Evolutionary conservation across 352 stramenopile species (phyloP).

Genomic region (Peronosclerospora sorghi): DNA sequence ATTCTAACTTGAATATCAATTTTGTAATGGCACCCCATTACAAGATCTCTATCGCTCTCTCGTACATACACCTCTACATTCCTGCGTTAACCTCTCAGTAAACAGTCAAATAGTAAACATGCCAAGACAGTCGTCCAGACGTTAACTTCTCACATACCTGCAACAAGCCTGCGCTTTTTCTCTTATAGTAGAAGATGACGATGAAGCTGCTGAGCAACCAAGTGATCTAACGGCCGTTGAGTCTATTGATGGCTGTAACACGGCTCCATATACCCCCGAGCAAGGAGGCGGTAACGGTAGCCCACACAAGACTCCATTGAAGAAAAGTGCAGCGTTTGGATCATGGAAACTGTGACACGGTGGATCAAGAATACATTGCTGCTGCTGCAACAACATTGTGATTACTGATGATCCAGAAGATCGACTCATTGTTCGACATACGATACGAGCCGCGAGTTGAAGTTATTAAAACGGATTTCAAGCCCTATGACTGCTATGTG

Average conservation of each 20-base stretch:
- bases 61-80: too few species aligned
- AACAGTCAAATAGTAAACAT: too few species aligned
- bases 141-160: too few species aligned
- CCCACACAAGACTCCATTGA: slow-evolving; percentile 27
- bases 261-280: slow-evolving; percentile 30
- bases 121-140: too few species aligned
- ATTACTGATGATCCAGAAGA: slow-evolving; percentile 80
- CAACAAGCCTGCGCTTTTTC: too few species aligned
- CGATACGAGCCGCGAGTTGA: too few species aligned
- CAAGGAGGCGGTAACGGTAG: slow-evolving; percentile 2
- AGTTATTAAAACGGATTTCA: slow-evolving; percentile 33
- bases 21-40: too few species aligned
- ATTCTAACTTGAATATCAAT: too few species aligned
- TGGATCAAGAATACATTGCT: slow-evolving; percentile 75
- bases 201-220: slow-evolving; percentile 7
- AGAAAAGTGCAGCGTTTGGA: slow-evolving; percentile 49
- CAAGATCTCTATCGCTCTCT: too few species aligned
- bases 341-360: slow-evolving; percentile 28
- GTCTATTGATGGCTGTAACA: slow-evolving; percentile 16
- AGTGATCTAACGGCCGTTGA: too few species aligned
- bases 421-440: slow-evolving; percentile 74
- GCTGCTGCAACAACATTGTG: slow-evolving; percentile 67
- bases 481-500: slow-evolving; percentile 35
- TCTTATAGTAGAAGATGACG: too few species aligned
- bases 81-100: too few species aligned